phyloP scores from a whole-genome alignment of 2,329 filamentous ascomycete species.

The Colletotrichum destructivum region DNA sequence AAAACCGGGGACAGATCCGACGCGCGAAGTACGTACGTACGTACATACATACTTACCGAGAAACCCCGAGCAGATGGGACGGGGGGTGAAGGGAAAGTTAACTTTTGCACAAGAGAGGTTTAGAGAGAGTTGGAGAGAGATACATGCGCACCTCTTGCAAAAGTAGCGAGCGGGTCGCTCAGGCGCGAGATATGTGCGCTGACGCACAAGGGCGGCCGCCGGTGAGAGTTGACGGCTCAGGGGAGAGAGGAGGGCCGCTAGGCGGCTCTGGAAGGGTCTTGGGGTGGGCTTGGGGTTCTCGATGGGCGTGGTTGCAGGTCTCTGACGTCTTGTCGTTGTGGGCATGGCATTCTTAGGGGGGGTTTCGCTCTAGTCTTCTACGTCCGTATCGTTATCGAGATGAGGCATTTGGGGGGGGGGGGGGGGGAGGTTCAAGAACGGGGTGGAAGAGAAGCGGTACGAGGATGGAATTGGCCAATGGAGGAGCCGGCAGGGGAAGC shows the following conservation, averaged over 20 bases:
- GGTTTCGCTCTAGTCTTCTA: not conserved
- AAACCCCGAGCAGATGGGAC: too few species aligned
- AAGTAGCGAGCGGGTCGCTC: not conserved
- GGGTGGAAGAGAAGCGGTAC: not conserved
- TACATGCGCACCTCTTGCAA: constrained; percentile 13
- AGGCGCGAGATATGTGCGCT: constrained; percentile 27
- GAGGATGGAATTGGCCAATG: constrained; percentile 8
- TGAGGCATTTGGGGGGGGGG: not conserved
- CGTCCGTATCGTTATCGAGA: not conserved
- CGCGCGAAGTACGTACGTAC: too few species aligned
- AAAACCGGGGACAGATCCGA: too few species aligned
- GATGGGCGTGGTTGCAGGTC: too few species aligned
- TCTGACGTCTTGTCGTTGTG: too few species aligned
- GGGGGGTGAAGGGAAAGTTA: too few species aligned
- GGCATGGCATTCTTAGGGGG: too few species aligned
- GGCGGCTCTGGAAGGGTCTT: constrained; percentile 11
- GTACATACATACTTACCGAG: too few species aligned
- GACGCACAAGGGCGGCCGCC: constrained; percentile 5
- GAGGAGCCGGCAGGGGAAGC: not conserved
- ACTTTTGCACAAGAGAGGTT: too few species aligned
- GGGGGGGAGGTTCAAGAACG: not conserved
- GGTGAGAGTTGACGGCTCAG: not conserved
- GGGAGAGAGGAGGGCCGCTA: not conserved
- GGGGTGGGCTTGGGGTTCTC: not conserved
- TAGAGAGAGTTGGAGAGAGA: not conserved